These are phyloP conservation scores for Cutaneotrichosporon sp. DNA, from an alignment of 1,284 basidiomycete genomes.

Conservation along the genomic window DNA sequence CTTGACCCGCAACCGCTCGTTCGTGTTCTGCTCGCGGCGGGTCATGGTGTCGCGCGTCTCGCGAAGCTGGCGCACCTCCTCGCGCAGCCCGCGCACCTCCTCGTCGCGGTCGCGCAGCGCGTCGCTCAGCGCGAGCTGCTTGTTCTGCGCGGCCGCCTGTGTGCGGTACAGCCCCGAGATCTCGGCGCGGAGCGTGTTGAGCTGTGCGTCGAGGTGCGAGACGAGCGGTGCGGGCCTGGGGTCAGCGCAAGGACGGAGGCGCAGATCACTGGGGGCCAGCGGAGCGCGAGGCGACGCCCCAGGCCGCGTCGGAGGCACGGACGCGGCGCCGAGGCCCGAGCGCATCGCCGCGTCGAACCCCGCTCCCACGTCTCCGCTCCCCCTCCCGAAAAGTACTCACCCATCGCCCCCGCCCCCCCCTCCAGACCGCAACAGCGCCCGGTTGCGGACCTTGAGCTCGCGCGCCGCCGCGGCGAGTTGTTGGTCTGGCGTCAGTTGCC, in stretches of 20 bases:
- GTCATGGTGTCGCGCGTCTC: slow-evolving; percentile 61
- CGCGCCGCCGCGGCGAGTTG: slow-evolving; percentile 85
- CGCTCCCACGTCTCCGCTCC: no score
- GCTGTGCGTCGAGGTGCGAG: slow-evolving; percentile 86
- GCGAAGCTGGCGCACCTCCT: slow-evolving; percentile 81
- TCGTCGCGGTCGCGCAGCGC: slow-evolving; percentile 91
- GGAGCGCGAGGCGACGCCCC: no score
- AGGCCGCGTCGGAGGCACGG: no score
- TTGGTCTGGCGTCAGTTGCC: slow-evolving; percentile 62
- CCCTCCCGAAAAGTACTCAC: slow-evolving; percentile 59
- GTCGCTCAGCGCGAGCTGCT: slow-evolving; percentile 92
- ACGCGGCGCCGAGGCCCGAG: no score
- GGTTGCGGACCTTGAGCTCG: slow-evolving; percentile 84
- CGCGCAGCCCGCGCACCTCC: slow-evolving; percentile 72
- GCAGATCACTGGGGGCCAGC: no score
- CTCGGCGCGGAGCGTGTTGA: slow-evolving; percentile 85
- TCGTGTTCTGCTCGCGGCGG: slow-evolving; percentile 62
- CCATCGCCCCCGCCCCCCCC: slow-evolving; percentile 47
- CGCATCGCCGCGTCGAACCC: background rate
- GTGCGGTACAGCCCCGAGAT: slow-evolving; percentile 93
- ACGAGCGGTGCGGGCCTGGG: slow-evolving; percentile 62
- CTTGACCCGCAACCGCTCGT: slow-evolving; percentile 83
- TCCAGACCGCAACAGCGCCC: slow-evolving; percentile 64
- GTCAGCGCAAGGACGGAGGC: background rate
- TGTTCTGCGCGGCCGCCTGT: slow-evolving; percentile 79